Conservation (phyloP, 2,329 filamentous ascomycete genomes). For the Xylariaceae sp. region DNA sequence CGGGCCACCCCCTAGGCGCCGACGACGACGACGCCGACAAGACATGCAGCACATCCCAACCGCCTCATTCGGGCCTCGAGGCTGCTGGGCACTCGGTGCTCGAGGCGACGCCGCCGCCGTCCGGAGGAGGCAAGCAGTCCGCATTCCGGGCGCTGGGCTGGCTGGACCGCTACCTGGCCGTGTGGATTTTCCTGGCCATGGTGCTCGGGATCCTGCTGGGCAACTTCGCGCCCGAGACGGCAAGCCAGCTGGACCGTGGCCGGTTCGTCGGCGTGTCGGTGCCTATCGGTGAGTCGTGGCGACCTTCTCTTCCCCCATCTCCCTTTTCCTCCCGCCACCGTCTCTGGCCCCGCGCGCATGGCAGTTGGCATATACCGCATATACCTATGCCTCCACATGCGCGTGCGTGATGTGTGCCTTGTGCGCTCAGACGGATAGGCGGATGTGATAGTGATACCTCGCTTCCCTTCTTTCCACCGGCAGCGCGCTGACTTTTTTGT, state of each 20-base stretch:
- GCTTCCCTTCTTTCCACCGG: too few relatives aligned
- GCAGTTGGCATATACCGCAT: conserved; percentile 1
- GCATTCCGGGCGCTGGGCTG: conserved; percentile 48
- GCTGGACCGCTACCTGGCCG: conserved; percentile 55
- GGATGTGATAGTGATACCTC: neutral
- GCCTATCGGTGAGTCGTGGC: conserved; percentile 16
- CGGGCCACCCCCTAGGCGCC: too few relatives aligned
- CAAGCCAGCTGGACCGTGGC: conserved; percentile 57
- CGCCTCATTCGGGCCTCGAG: too few relatives aligned
- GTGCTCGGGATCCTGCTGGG: conserved; percentile 65
- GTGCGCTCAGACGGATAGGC: neutral
- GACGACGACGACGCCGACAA: too few relatives aligned
- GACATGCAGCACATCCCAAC: too few relatives aligned
- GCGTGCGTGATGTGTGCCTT: neutral
- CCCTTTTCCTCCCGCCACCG: neutral
- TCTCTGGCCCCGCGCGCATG: too few relatives aligned
- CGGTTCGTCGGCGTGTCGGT: conserved; percentile 53
- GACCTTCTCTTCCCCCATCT: neutral
- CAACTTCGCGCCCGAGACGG: conserved; percentile 61
- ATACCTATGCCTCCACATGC: neutral
- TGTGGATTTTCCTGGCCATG: conserved; percentile 78
- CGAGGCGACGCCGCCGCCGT: too few relatives aligned
- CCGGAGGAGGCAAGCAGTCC: too few relatives aligned
- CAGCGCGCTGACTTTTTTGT: too few relatives aligned
- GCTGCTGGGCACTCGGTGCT: too few relatives aligned